Evolutionary conservation across 2,329 filamentous ascomycete species (phyloP).

Genomic region (Onygenales sp.): DNA sequence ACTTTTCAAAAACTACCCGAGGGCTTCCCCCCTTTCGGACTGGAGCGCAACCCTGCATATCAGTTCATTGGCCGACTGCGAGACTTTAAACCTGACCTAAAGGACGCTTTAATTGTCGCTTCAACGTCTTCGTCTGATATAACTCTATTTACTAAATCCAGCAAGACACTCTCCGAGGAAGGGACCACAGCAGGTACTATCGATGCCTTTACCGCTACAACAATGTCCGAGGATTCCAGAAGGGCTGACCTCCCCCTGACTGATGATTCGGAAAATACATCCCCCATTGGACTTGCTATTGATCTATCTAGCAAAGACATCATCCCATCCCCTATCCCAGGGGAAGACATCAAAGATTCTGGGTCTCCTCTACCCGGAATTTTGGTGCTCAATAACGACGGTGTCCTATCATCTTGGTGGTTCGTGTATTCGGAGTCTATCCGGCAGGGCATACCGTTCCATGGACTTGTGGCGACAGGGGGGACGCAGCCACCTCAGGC

Average conservation of each 20-base stretch:
- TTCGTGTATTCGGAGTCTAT: constrained; percentile 83
- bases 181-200: constrained; percentile 51
- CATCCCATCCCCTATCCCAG: constrained; percentile 66
- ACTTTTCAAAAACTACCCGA: constrained; percentile 66
- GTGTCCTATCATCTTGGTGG: constrained; percentile 81
- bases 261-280: constrained; percentile 57
- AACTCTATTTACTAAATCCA: constrained; percentile 66
- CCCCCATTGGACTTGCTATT: constrained; percentile 66
- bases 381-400: constrained; percentile 81
- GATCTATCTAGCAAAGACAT: constrained; percentile 78
- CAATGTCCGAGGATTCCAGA: constrained; percentile 61
- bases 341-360: constrained; percentile 70
- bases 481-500: constrained; percentile 16
- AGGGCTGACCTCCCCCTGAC: constrained; percentile 67
- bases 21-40: constrained; percentile 62
- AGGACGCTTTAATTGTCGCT: constrained; percentile 71
- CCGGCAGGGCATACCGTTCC: constrained; percentile 60
- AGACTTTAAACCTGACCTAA: constrained; percentile 69
- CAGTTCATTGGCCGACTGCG: constrained; percentile 69
- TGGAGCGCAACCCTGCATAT: constrained; percentile 57
- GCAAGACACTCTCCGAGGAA: constrained; percentile 53
- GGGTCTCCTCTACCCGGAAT: constrained; percentile 72
- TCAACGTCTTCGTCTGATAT: constrained; percentile 74
- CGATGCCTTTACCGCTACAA: constrained; percentile 64
- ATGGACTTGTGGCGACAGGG: constrained; percentile 49